Percentiles rank a stretch among this genome's conserved stretches.
phyloP scores from a whole-genome alignment of 768 basidiomycete genomes.

The Favolaschia claudopus region DNA sequence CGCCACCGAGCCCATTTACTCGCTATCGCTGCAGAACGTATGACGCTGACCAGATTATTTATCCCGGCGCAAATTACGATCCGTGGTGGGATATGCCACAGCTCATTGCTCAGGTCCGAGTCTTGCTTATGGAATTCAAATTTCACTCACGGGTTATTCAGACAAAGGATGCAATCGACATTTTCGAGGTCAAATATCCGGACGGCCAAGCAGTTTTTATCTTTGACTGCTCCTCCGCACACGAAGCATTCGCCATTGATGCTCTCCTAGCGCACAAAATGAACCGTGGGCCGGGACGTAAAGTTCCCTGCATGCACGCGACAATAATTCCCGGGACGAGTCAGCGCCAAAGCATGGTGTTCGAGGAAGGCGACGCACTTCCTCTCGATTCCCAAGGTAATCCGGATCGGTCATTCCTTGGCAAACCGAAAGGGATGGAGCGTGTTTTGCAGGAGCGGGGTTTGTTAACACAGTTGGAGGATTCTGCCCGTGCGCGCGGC shows the following conservation, averaged over 20 bases:
- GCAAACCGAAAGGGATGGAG: constrained; percentile 31
- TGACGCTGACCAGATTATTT: constrained; percentile 30
- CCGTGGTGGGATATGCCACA: constrained; percentile 33
- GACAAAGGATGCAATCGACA: constrained; percentile 15
- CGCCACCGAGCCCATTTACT: constrained; percentile 14
- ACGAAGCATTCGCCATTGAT: constrained; percentile 32
- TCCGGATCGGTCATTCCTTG: constrained; percentile 4
- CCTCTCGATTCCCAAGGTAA: constrained; percentile 22
- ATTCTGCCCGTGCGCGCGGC: not conserved
- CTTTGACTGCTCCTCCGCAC: constrained; percentile 37
- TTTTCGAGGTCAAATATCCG: constrained; percentile 30
- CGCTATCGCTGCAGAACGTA: constrained; percentile 8
- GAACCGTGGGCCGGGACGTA: constrained; percentile 33
- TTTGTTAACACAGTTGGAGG: constrained; percentile 1
- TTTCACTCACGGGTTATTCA: not conserved
- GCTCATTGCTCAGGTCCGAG: constrained; percentile 28
- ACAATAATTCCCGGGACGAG: constrained; percentile 27
- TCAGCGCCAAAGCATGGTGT: constrained; percentile 25
- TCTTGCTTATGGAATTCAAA: not conserved
- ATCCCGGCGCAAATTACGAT: constrained; percentile 31
- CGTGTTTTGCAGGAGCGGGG: constrained; percentile 26
- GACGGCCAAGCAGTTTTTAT: constrained; percentile 25
- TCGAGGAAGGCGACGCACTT: constrained; percentile 10
- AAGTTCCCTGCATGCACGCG: constrained; percentile 28
- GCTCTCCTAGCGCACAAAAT: constrained; percentile 36